Base-by-base conservation (phyloP, 805 yeast species). In the Sugiyamaella floridensis region DNA sequence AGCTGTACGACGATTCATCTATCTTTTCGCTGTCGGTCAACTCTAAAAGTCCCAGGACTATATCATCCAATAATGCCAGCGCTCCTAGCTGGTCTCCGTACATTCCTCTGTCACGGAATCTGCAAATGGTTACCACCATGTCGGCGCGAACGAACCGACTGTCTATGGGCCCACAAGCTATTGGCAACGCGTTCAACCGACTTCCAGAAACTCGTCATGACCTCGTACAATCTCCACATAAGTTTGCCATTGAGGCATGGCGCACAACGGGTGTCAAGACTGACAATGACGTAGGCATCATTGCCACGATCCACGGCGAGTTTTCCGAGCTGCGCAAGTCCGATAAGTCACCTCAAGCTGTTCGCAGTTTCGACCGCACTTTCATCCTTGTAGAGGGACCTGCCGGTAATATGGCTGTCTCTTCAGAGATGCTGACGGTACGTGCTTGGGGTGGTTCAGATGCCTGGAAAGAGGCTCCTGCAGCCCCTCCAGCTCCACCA, bases 341-440 rank as follows among this genome's bases (percentile, higher is more conserved):
- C 10, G 47, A 20, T 18, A 22, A 22, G 11, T 43, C 53, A 64
- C 3, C 61, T 58, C 28, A 55, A 53, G 18, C 57, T 9, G 76
- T 75, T 59, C 85, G 93, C 65, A 81, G 93, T 9, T 93, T 93
- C 67, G 99, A 93, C 67, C 77, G 99, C 63, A 76, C 84, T 0
- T 82, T 93, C 65, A 74, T 87, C n/a, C 72, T 86, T 22, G 83
- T 89, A 1, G 83, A 83, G 1, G 85, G 83, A 12, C 78, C 82
- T 15, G 76, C 77, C 52, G 86, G 89, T 4, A 71, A 80, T 29
- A 80, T 88, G 73, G 73, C 89, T n/a, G 81, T 93, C 29, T 97
- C 96, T 14, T 85, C 95, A 34, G 99, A 93, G 68, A 67, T 87
- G 65, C 72, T 93, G 49, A 74, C 82, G 14, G 69, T 93, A 2